phyloP scores from a whole-genome alignment of 2,329 filamentous ascomycete genomes.

The Chrysoporthe cubensis region DNA sequence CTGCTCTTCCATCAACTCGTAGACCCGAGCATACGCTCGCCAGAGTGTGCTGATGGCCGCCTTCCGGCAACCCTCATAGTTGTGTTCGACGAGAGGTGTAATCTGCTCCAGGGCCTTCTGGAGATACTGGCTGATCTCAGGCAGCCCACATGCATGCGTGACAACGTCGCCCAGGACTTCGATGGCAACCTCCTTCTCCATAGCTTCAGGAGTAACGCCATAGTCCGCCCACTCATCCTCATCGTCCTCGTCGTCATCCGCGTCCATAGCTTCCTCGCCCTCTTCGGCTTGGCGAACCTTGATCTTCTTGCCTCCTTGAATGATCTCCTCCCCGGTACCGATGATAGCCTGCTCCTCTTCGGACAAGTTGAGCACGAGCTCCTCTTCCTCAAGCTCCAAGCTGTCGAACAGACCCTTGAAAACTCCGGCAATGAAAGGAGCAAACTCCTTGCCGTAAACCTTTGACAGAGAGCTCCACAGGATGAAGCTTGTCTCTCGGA shows the following conservation, averaged over 20 bases:
- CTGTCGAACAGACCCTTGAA: conserved; percentile 82
- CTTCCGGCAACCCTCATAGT: conserved; percentile 92
- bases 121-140: conserved; percentile 76
- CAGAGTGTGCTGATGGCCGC: conserved; percentile 89
- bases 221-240: conserved; percentile 82
- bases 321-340: conserved; percentile 68
- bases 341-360: conserved; percentile 75
- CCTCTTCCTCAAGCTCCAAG: conserved; percentile 86
- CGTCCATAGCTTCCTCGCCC: conserved; percentile 63
- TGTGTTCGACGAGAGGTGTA: conserved; percentile 81
- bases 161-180: conserved; percentile 95
- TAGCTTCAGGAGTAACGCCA: conserved; percentile 85
- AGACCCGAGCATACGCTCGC: conserved; percentile 91
- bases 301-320: conserved; percentile 81
- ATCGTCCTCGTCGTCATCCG: conserved; percentile 59
- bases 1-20: conserved; percentile 81
- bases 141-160: conserved; percentile 79
- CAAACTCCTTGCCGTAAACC: conserved; percentile 86
- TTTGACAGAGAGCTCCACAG: conserved; percentile 94
- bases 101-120: conserved; percentile 85
- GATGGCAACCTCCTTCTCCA: conserved; percentile 96
- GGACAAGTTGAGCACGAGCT: conserved; percentile 76
- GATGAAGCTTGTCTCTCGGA: conserved; percentile 96
- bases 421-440: conserved; percentile 76
- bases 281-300: conserved; percentile 70